These are phyloP conservation scores for Mycena epipterygia DNA, from an alignment of 768 basidiomycete genomes.

Conservation along the genomic window DNA sequence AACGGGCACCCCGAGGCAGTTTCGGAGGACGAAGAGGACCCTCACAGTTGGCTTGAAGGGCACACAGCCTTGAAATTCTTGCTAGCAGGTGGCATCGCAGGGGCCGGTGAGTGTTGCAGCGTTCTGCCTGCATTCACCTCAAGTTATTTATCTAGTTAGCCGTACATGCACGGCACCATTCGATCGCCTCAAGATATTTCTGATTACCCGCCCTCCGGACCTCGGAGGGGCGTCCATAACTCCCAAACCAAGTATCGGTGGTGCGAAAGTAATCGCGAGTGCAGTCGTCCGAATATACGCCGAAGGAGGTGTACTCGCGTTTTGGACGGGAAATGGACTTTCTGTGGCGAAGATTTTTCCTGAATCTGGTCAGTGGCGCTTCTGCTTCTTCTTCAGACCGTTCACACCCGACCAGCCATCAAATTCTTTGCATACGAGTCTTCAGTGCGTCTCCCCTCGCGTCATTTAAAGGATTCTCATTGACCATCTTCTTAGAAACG, in stretches of 20 bases:
- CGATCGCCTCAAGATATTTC: constrained; percentile 95
- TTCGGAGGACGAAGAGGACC: constrained; percentile 68
- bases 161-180: constrained; percentile 98
- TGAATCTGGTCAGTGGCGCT: constrained; percentile 67
- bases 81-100: constrained; percentile 93
- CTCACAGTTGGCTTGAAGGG: constrained; percentile 72
- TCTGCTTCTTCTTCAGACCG: neutral
- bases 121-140: constrained; percentile 14
- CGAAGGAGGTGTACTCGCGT: constrained; percentile 90
- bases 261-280: constrained; percentile 73
- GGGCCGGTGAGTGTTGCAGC: constrained; percentile 75
- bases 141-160: constrained; percentile 74
- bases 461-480: constrained; percentile 2
- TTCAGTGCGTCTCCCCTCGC: constrained; percentile 68
- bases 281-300: constrained; percentile 88
- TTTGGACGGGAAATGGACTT: constrained; percentile 98
- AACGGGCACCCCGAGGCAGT: constrained; percentile 48
- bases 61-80: constrained; percentile 89
- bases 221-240: constrained; percentile 67
- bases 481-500: constrained; percentile 76
- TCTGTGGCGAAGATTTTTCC: constrained; percentile 97
- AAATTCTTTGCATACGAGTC: constrained; percentile 98
- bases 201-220: constrained; percentile 91
- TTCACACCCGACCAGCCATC: constrained; percentile 69
- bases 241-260: constrained; percentile 60